phyloP scores from a whole-genome alignment of 192 early-diverging fungal genomes.

The Phlyctochytrium planicorne region DNA sequence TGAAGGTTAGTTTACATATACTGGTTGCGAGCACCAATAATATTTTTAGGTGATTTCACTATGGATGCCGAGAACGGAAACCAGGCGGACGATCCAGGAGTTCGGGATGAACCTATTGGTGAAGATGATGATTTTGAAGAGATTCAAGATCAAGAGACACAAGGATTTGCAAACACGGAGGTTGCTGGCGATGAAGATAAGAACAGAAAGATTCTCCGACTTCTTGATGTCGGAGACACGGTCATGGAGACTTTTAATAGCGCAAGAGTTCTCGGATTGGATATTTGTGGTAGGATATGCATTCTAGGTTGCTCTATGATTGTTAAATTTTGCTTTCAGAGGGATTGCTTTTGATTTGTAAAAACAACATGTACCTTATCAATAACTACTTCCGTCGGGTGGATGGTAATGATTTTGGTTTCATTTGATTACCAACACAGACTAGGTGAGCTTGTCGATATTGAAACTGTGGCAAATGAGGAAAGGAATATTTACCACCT shows the following conservation, averaged over 20 bases:
- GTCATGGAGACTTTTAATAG: conserved; percentile 71
- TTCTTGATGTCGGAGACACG: conserved; percentile 67
- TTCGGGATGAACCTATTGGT: conserved; percentile 23
- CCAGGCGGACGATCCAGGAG: conserved; percentile 53
- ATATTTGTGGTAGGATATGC: conserved; percentile 56
- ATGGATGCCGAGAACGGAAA: conserved; percentile 45
- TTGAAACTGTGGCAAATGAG: too few relatives aligned
- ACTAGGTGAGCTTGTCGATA: too few relatives aligned
- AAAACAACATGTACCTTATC: conserved; percentile 70
- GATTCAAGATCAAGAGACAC: conserved; percentile 24
- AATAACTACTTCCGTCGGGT: conserved; percentile 43
- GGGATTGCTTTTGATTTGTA: conserved; percentile 66
- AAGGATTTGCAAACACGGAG: conserved; percentile 48
- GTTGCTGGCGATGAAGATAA: too few relatives aligned
- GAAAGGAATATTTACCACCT: too few relatives aligned
- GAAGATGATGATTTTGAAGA: conserved; percentile 45
- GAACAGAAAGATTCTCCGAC: conserved; percentile 66
- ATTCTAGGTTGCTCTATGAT: too few relatives aligned
- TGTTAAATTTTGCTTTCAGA: too few relatives aligned
- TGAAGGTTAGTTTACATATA: conserved; percentile 4
- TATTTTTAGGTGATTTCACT: conserved; percentile 31
- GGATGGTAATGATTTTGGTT: conserved; percentile 54
- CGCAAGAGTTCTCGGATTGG: conserved; percentile 64
- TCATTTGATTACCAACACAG: too few relatives aligned
- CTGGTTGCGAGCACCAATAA: background rate